Conservation (phyloP, 345 rosid species). For the Lumnitzera littorea region DNA sequence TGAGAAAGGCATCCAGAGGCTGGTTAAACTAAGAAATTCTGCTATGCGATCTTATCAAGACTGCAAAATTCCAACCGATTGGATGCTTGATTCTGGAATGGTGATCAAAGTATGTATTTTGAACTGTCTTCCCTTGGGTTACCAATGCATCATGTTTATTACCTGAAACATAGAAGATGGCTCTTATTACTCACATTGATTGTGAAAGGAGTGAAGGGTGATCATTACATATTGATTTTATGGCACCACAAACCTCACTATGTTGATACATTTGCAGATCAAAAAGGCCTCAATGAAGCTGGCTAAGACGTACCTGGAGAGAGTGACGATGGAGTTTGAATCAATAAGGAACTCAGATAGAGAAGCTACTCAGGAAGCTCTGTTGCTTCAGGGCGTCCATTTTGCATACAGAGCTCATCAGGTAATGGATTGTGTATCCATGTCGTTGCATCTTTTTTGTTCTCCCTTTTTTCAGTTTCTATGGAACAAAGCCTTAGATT, state of each 20-base stretch:
- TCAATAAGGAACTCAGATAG: slow-evolving; percentile 41
- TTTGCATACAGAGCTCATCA: slow-evolving; percentile 78
- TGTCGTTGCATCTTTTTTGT: background rate
- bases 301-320: slow-evolving; percentile 66
- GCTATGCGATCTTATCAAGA: slow-evolving; percentile 53
- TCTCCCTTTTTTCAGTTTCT: too few relatives aligned
- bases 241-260: too few relatives aligned
- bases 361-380: slow-evolving; percentile 62
- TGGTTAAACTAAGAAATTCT: slow-evolving; percentile 49
- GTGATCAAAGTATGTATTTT: slow-evolving; percentile 37
- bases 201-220: background rate
- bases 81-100: slow-evolving; percentile 89
- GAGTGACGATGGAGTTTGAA: slow-evolving; percentile 72
- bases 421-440: slow-evolving; percentile 26
- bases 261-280: slow-evolving; percentile 36
- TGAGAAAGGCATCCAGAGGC: slow-evolving; percentile 57
- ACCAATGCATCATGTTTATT: background rate
- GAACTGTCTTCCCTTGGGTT: background rate
- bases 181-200: background rate
- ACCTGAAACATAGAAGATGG: background rate
- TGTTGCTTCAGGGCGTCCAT: slow-evolving; percentile 75
- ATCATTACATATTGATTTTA: too few relatives aligned
- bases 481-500: too few relatives aligned
- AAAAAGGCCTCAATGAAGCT: slow-evolving; percentile 65
- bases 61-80: slow-evolving; percentile 62